Base-by-base conservation (phyloP, 148 eudicot species). In the Pharnaceum exiguum region DNA sequence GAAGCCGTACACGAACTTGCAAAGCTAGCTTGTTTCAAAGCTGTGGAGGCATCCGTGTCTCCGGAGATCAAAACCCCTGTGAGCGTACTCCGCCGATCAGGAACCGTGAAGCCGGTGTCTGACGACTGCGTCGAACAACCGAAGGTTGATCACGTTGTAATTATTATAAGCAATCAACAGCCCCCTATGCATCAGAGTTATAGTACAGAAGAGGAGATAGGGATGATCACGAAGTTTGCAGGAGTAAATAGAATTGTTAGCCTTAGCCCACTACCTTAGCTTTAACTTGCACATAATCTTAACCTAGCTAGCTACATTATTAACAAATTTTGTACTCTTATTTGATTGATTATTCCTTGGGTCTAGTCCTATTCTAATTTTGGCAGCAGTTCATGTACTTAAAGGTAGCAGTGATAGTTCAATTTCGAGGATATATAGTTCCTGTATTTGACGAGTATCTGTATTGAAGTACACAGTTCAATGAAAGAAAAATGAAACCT, bases 1-100 rank as follows among this genome's bases (percentile, higher is more conserved):
- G 62, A 64, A 6, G 64, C 78, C 17, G 38, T 77, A 17, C 46
- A 64, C 10, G 85, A 79, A 47, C 85, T 82, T 29, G 77, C 84
- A 0, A 54, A 57, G 15, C 46, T 59, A 30, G 90, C 88, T 15
- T 55, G 47, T 29, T 82, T 82, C 64, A 47, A 60, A 60, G 35
- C 24, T 1, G 49, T 25, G 2, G 69, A 63, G 28, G 24, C 56
- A n/a, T 68, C 52, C 0, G 59, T 57, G 2, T 48, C 70, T 1
- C 69, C 67, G 0, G 71, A 60, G 49, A 44, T 17, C 1, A 0
- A 27, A 3, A 71, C 62, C 49, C 53, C 53, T 1, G 67, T 56
- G 26, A 62, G 46, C 7, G 59, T 66, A 19, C 43, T 56, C 17
- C 76, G 75, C 42, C 80, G 55, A 35, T 75, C 75, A 2, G 89